These are phyloP conservation scores for Aspergillus transmontanensis DNA, from an alignment of 2,329 filamentous ascomycete species.

Conservation along the genomic window DNA sequence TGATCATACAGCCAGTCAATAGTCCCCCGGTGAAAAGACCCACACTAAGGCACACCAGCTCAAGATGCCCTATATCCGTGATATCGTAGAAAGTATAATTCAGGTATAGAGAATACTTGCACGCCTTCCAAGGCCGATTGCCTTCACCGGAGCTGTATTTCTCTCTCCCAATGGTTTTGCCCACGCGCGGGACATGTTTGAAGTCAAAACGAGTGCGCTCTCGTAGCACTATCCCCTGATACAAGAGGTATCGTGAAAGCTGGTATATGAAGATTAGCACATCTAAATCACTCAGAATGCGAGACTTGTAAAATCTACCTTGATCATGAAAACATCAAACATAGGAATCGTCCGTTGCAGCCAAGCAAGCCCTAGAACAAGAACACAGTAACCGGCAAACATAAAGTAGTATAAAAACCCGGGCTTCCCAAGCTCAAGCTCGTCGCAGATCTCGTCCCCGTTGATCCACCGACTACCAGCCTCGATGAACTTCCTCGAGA, in stretches of 20 bases:
- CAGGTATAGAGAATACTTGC: neutral
- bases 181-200: slow-evolving; percentile 32
- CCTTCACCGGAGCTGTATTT: neutral
- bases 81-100: neutral
- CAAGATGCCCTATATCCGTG: slow-evolving; percentile 1
- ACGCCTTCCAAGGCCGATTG: neutral
- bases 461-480: slow-evolving; percentile 44
- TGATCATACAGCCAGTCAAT: neutral
- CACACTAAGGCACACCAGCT: slow-evolving; percentile 2
- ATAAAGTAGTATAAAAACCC: slow-evolving; percentile 20
- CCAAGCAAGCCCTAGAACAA: slow-evolving; percentile 31
- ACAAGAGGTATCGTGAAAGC: slow-evolving; percentile 24
- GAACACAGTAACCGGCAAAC: slow-evolving; percentile 28
- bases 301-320: slow-evolving; percentile 20
- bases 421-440: slow-evolving; percentile 37
- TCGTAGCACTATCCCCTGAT: slow-evolving; percentile 33
- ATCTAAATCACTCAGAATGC: neutral
- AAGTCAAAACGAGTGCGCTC: slow-evolving; percentile 37
- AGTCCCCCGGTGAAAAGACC: neutral
- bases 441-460: slow-evolving; percentile 41
- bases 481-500: slow-evolving; percentile 40
- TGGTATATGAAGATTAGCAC: neutral
- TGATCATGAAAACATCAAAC: slow-evolving; percentile 28
- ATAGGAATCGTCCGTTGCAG: slow-evolving; percentile 28
- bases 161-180: slow-evolving; percentile 13